Conservation (phyloP, 2,329 filamentous ascomycete species). For the Alternaria brassicae region DNA sequence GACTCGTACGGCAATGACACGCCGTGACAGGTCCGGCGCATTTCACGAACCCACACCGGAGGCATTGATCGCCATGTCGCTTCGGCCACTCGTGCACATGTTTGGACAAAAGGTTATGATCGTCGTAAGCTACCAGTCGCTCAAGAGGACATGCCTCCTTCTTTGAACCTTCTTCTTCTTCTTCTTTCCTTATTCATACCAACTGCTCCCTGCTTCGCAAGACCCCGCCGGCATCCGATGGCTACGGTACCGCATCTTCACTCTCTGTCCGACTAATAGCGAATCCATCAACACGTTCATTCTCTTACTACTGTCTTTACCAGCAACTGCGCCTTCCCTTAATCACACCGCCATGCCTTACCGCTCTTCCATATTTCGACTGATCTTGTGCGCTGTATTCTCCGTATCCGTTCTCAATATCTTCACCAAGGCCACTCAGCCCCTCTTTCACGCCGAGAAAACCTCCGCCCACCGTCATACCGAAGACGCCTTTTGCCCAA, state of each 20-base stretch:
- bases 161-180: conserved; percentile 5
- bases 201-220: conserved; percentile 12
- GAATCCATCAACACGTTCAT: conserved; percentile 9
- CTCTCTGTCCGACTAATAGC: conserved; percentile 17
- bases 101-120: conserved; percentile 33
- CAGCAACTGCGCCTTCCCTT: conserved; percentile 15
- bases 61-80: conserved; percentile 35
- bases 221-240: conserved; percentile 21
- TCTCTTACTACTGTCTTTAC: conserved; percentile 2
- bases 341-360: conserved; percentile 35
- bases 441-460: conserved; percentile 39
- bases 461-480: conserved; percentile 23
- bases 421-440: conserved; percentile 40
- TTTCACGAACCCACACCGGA: conserved; percentile 16
- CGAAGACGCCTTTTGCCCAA: conserved; percentile 39
- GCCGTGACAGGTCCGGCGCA: conserved; percentile 10
- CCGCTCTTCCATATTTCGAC: conserved; percentile 42
- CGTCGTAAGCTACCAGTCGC: conserved; percentile 17
- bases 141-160: conserved; percentile 13
- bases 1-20: conserved; percentile 14
- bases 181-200: conserved; percentile 14
- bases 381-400: conserved; percentile 45
- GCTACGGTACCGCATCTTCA: conserved; percentile 16
- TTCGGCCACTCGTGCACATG: conserved; percentile 23
- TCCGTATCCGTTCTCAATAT: conserved; percentile 46